These are phyloP conservation scores for Trichosporon coremiiforme DNA, from an alignment of 1,284 basidiomycete species.

Conservation along the genomic window DNA sequence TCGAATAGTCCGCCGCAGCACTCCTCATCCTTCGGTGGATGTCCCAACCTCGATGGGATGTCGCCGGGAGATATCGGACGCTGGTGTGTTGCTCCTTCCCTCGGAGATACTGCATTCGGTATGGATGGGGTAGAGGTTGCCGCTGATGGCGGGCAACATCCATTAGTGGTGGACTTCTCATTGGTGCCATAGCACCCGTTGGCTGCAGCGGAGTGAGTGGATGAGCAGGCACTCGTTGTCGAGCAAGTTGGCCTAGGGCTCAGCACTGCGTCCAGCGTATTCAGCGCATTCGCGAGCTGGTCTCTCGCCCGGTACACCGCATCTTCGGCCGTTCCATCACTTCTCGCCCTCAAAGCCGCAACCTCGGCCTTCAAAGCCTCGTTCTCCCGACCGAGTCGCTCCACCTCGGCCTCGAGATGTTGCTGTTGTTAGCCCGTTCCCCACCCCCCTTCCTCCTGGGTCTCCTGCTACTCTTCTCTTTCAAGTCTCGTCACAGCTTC, in stretches of 20 bases:
- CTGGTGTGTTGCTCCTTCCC: too few species aligned
- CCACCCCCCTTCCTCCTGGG: too few species aligned
- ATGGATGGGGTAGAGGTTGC: too few species aligned
- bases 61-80: neutral
- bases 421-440: neutral
- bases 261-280: neutral
- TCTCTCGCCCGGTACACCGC: neutral
- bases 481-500: neutral
- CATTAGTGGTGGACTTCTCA: neutral
- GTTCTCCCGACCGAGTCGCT: neutral
- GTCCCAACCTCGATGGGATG: neutral
- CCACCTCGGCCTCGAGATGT: conserved; percentile 11
- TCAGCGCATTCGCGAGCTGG: neutral
- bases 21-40: neutral
- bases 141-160: neutral
- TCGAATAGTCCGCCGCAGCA: conserved; percentile 14
- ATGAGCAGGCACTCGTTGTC: neutral
- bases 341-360: neutral
- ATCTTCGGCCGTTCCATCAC: neutral
- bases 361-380: neutral
- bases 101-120: too few species aligned
- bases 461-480: too few species aligned
- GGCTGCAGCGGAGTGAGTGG: neutral
- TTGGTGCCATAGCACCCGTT: neutral
- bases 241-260: neutral